A percentile compares a stretch with the other conserved stretches of the same genome.
Evolutionary conservation across 83 land plant species (phyloP).

Genomic region (Thuja plicata): DNA sequence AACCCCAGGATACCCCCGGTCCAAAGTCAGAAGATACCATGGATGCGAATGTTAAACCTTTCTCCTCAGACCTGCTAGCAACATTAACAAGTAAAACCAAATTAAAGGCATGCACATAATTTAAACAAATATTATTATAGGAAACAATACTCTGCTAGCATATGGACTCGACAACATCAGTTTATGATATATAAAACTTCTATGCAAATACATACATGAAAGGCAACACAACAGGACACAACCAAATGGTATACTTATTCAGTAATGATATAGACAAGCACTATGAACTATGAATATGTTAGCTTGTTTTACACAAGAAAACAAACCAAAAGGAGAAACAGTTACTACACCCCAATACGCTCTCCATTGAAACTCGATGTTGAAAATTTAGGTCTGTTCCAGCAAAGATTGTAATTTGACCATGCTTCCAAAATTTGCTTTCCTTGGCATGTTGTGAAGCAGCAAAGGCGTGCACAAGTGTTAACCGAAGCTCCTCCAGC

Average conservation of each 20-base stretch:
- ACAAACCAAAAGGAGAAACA: neutral
- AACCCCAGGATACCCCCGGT: slow-evolving; percentile 11
- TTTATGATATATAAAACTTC: neutral
- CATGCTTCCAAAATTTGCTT: slow-evolving; percentile 6
- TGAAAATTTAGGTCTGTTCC: slow-evolving; percentile 8
- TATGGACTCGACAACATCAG: neutral
- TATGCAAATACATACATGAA: neutral
- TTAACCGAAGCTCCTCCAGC: slow-evolving; percentile 2
- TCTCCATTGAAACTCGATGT: slow-evolving; percentile 12
- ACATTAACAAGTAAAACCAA: neutral
- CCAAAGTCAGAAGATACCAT: slow-evolving; percentile 5
- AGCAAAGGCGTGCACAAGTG: neutral
- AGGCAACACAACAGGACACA: neutral
- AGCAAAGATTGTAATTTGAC: slow-evolving; percentile 9
- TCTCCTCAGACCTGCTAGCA: slow-evolving; percentile 9
- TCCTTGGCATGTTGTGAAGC: slow-evolving; percentile 1
- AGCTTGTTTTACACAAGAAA: slow-evolving; percentile 11
- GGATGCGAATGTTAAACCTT: neutral
- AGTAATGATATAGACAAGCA: neutral
- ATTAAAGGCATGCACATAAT: neutral
- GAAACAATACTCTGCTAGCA: neutral
- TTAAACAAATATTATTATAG: neutral
- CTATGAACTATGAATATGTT: neutral
- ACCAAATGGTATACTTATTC: neutral
- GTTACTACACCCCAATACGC: slow-evolving; percentile 14